Evolutionary conservation across 805 yeast genomes (phyloP).

Genomic region (Lipomyces yamanashiensis): DNA sequence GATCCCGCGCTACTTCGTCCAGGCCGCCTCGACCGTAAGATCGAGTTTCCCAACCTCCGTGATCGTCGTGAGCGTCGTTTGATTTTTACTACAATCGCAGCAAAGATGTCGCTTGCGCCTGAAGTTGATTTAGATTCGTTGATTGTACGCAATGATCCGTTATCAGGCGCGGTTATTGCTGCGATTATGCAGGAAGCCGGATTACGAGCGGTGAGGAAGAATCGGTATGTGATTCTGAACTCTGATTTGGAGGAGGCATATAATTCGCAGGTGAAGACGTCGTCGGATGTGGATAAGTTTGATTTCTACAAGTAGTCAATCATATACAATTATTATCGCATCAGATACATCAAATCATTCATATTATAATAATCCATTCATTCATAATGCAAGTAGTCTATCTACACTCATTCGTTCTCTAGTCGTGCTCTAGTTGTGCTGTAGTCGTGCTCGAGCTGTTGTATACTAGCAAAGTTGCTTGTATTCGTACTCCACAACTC

Average conservation of each 20-base stretch:
- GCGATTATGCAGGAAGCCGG: conserved; percentile 99
- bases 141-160: conserved; percentile 92
- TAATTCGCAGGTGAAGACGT: conserved; percentile 93
- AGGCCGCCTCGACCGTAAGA: conserved; percentile 97
- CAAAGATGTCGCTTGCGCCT: conserved; percentile 97
- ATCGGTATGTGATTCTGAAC: conserved; percentile 94
- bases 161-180: conserved; percentile 95
- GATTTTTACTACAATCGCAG: conserved; percentile 92
- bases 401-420: neutral
- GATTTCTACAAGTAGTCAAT: conserved; percentile 82
- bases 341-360: too few species aligned
- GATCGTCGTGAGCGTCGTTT: conserved; percentile 98
- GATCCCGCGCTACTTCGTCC: conserved; percentile 99
- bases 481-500: conserved; percentile 22
- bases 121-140: conserved; percentile 95
- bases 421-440: neutral
- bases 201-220: conserved; percentile 95
- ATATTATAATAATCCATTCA: too few species aligned
- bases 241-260: conserved; percentile 97
- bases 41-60: conserved; percentile 93
- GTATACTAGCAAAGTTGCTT: neutral
- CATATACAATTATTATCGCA: too few species aligned
- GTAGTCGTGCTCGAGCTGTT: neutral
- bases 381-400: neutral
- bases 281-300: conserved; percentile 93